These are phyloP conservation scores for Penicillium frequentans DNA, from an alignment of 2,329 filamentous ascomycete species.

Conservation along the genomic window DNA sequence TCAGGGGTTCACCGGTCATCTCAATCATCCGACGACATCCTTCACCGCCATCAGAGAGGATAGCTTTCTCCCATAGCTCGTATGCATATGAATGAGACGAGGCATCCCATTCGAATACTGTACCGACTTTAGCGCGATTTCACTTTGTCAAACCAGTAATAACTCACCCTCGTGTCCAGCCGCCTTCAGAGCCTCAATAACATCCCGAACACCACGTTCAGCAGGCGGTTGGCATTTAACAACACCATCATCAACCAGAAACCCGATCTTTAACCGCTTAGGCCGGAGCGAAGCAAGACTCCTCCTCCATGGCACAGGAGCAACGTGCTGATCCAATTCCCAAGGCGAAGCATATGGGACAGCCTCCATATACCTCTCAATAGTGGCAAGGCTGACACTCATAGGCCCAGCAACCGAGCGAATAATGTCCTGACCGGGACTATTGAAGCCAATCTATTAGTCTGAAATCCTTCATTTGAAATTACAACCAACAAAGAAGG, in stretches of 20 bases:
- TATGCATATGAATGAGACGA: slow-evolving; percentile 29
- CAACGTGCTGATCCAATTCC: slow-evolving; percentile 37
- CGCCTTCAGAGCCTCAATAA: slow-evolving; percentile 58
- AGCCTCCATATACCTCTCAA: slow-evolving; percentile 35
- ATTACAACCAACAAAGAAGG: background rate
- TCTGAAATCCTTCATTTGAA: background rate
- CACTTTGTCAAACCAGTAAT: accelerated
- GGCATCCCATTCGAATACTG: slow-evolving; percentile 36
- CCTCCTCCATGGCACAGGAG: slow-evolving; percentile 39
- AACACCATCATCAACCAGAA: slow-evolving; percentile 60
- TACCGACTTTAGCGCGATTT: background rate
- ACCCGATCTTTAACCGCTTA: slow-evolving; percentile 59
- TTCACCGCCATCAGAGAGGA: slow-evolving; percentile 35
- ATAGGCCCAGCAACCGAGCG: slow-evolving; percentile 31
- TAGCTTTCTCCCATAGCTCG: slow-evolving; percentile 33
- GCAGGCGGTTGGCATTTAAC: slow-evolving; percentile 63
- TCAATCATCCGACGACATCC: slow-evolving; percentile 28
- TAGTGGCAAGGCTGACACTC: slow-evolving; percentile 23
- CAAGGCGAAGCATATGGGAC: slow-evolving; percentile 38
- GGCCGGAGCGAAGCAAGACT: slow-evolving; percentile 20
- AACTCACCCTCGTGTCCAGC: slow-evolving; percentile 54
- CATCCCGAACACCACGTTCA: slow-evolving; percentile 53
- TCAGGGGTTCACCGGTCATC: slow-evolving; percentile 32
- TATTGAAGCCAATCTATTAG: background rate
- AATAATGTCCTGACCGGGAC: slow-evolving; percentile 29